These are phyloP conservation scores for Centaurea solstitialis DNA, from an alignment of 129 eudicot species.

Conservation along the genomic window DNA sequence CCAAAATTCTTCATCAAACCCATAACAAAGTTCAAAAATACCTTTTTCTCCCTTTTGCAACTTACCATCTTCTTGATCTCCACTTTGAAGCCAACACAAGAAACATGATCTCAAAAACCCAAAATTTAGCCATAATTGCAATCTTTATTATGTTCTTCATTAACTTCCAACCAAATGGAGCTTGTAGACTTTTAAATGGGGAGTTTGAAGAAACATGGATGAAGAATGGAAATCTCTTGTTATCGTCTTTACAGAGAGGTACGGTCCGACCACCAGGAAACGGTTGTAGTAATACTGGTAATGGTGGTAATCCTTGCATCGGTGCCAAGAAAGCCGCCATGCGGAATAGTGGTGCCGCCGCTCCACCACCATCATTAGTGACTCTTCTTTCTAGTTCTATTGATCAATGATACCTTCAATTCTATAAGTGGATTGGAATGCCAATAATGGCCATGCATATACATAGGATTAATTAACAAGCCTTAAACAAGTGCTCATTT, in stretches of 20 bases:
- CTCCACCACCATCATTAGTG: slow-evolving; percentile 5
- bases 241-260: slow-evolving; percentile 30
- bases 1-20: slow-evolving; percentile 12
- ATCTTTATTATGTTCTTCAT: slow-evolving; percentile 2
- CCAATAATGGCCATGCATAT: not conserved
- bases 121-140: not conserved
- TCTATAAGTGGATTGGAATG: not conserved
- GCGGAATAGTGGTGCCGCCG: not conserved
- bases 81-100: not conserved
- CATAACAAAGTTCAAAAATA: not conserved
- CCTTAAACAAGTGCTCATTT: not conserved
- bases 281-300: slow-evolving; percentile 15
- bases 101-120: slow-evolving; percentile 16
- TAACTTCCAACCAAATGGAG: slow-evolving; percentile 20
- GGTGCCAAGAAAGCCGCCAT: slow-evolving; percentile 9
- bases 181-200: slow-evolving; percentile 38
- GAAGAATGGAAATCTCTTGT: slow-evolving; percentile 24
- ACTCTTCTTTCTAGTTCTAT: not conserved
- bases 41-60: not conserved
- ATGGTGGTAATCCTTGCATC: slow-evolving; percentile 19
- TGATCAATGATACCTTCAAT: not conserved
- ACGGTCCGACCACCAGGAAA: slow-evolving; percentile 22
- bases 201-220: slow-evolving; percentile 23
- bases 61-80: not conserved
- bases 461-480: not conserved